Conservation (phyloP, 1,284 basidiomycete species). For the Ustilago bromivora region DNA sequence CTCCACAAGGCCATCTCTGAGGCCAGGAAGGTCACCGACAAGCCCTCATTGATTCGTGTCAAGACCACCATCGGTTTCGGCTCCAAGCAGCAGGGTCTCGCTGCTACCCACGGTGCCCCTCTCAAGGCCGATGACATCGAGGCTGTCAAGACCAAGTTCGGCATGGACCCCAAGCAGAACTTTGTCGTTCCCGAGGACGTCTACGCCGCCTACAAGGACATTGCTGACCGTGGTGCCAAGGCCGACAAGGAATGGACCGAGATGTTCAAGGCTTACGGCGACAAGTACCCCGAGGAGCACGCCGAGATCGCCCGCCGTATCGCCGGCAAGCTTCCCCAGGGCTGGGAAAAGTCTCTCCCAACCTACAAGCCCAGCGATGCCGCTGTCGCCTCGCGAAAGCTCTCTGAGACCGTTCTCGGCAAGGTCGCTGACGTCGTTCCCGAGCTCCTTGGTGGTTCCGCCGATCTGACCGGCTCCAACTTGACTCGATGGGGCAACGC, state of each 20-base stretch:
- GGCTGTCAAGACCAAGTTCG: slow-evolving; percentile 85
- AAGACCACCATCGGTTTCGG: slow-evolving; percentile 94
- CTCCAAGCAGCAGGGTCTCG: slow-evolving; percentile 89
- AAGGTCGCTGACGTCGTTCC: slow-evolving; percentile 81
- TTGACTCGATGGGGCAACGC: slow-evolving; percentile 83
- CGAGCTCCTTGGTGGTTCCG: slow-evolving; percentile 84
- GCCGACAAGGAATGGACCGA: slow-evolving; percentile 82
- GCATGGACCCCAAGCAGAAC: slow-evolving; percentile 81
- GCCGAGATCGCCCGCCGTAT: slow-evolving; percentile 88
- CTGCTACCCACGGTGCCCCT: slow-evolving; percentile 90
- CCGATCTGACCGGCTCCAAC: slow-evolving; percentile 92
- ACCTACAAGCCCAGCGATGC: slow-evolving; percentile 83
- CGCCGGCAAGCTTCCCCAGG: slow-evolving; percentile 82
- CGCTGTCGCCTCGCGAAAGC: slow-evolving; percentile 89
- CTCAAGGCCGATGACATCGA: slow-evolving; percentile 92
- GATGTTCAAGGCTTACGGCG: slow-evolving; percentile 78
- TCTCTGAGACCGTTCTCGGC: slow-evolving; percentile 88
- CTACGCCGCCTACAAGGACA: slow-evolving; percentile 77
- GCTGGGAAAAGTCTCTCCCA: slow-evolving; percentile 88
- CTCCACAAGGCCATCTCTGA: slow-evolving; percentile 85
- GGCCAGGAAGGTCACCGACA: slow-evolving; percentile 80
- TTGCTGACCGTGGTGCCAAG: slow-evolving; percentile 79
- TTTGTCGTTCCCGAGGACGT: slow-evolving; percentile 85
- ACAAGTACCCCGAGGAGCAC: slow-evolving; percentile 85
- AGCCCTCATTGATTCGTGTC: slow-evolving; percentile 87